These are phyloP conservation scores for Zasmidium angulare DNA, from an alignment of 2,329 filamentous ascomycete species.

Conservation along the genomic window DNA sequence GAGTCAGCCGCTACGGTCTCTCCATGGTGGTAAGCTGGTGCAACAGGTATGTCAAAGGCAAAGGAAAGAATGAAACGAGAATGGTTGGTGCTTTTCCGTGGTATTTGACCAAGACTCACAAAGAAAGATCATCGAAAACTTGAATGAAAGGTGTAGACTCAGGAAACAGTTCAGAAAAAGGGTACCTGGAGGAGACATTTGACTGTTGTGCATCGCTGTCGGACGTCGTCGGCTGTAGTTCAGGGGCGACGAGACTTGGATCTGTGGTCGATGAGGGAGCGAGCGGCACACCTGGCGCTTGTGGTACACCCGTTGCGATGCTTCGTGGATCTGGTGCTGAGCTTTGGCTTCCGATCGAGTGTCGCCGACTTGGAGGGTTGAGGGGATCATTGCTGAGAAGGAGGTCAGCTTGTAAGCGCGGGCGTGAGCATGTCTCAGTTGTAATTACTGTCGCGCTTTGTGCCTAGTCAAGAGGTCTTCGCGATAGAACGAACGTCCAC, in stretches of 20 bases:
- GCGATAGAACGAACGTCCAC: constrained; percentile 45
- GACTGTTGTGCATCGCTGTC: constrained; percentile 9
- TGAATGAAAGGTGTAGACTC: constrained; percentile 7
- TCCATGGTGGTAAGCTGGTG: background rate
- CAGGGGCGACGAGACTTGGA: constrained; percentile 3
- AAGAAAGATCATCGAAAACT: constrained; percentile 14
- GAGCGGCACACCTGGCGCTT: background rate
- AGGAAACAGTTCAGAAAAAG: constrained; percentile 18
- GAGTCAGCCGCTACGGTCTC: constrained; percentile 8
- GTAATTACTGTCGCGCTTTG: constrained; percentile 46
- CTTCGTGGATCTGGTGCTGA: constrained; percentile 16
- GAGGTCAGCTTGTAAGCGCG: background rate
- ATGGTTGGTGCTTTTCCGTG: background rate
- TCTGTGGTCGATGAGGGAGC: constrained; percentile 1
- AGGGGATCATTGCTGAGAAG: constrained; percentile 24
- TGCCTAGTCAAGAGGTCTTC: constrained; percentile 47
- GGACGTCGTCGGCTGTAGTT: constrained; percentile 4
- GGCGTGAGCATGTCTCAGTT: background rate
- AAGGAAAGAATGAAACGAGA: background rate
- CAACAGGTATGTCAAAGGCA: background rate
- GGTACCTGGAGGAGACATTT: constrained; percentile 22
- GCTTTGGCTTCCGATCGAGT: constrained; percentile 24
- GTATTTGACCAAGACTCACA: constrained; percentile 14
- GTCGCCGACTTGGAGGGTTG: constrained; percentile 22
- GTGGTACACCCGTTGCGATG: constrained; percentile 1